These are phyloP conservation scores for Nicotiana paniculata DNA, from an alignment of 257 asterid genomes.

Conservation along the genomic window DNA sequence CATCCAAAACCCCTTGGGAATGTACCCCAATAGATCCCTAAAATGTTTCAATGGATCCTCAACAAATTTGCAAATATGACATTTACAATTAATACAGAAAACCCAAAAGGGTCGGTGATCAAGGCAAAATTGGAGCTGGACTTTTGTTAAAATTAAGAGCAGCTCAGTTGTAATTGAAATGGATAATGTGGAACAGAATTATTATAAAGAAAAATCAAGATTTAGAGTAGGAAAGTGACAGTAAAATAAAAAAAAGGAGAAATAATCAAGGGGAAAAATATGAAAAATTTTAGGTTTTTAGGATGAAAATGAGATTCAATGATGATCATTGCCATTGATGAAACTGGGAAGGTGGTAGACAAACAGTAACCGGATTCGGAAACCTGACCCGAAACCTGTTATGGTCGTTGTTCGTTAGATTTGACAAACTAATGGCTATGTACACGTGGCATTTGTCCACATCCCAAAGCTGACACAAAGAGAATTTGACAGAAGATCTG, in stretches of 20 bases:
- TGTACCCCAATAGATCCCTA: not conserved
- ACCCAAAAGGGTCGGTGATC: not conserved
- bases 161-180: not conserved
- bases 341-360: not conserved
- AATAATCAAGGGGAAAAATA: not conserved
- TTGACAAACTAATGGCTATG: not conserved
- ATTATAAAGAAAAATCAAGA: not conserved
- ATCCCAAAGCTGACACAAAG: not conserved
- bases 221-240: slow-evolving; percentile 1
- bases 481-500: slow-evolving; percentile 1
- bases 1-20: slow-evolving; percentile 40
- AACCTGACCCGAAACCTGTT: not conserved
- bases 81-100: not conserved
- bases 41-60: slow-evolving; percentile 5
- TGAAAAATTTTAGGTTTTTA: not conserved
- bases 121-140: not conserved
- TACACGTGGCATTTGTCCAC: slow-evolving; percentile 4
- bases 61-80: not conserved
- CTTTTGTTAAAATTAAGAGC: not conserved
- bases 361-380: not conserved
- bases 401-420: slow-evolving; percentile 4
- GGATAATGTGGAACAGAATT: not conserved
- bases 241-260: not conserved
- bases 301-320: not conserved
- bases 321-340: slow-evolving; percentile 7